Base-by-base conservation (phyloP, 345 rosid genomes). In the Pseudoturritis turrita region DNA sequence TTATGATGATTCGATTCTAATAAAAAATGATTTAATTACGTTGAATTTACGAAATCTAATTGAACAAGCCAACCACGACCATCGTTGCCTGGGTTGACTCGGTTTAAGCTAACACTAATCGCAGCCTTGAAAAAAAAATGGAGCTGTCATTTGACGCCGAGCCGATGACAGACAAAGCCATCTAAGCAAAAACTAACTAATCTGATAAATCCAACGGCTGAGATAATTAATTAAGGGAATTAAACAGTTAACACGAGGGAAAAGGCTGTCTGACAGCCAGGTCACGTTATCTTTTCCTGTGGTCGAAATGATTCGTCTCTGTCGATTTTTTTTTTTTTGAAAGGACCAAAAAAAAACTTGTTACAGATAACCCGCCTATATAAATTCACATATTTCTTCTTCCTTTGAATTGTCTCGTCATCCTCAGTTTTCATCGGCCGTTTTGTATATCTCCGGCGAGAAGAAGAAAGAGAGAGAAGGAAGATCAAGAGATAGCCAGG, bases 211-310 rank as follows among this genome's bases (percentile, higher is more conserved):
- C 54, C 54, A 76, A 76, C 75, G 79, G 79, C 54, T 46, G 75
- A 70, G 54, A 76, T 46, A 3, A 2, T 39, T 45, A 36, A 76
- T 70, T 46, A 62, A 41, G 10, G 7, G 31, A 23, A 7, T 31
- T 12, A 43, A 75, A 44, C 33, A 41, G 70, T 68, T 61, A 52
- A 44, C 70, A 76, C 51, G 65, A 68, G 79, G 55, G 75, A 37
- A 69, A 69, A 76, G 79, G 79, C 79, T 76, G 79, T 76, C 71
- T 76, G 79, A 76, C 79, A 76, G 75, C 79, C 79, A 70, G 71
- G 79, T 70, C 79, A 76, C 71, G 79, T 76, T 76, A 76, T 76
- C 79, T 76, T 76, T 76, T 43, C 66, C 61, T 62, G 71, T 70
- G 75, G 79, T 55, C 71, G 79, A 70, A 76, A 76, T 76, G 79